phyloP scores from a whole-genome alignment of 257 asterid species.

The Fraxinus cuspidata region DNA sequence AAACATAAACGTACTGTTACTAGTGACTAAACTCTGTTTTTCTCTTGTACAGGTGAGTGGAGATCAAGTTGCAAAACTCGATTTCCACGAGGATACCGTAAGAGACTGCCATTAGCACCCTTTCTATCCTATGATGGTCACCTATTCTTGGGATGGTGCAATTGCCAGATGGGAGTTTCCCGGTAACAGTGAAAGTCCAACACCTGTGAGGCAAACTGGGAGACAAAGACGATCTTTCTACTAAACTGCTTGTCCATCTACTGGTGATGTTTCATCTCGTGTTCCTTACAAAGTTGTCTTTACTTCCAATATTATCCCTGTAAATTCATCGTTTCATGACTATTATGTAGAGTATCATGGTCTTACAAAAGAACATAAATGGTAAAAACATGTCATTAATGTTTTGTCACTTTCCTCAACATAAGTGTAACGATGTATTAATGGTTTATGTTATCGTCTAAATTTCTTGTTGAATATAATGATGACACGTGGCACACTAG shows the following conservation, averaged over 20 bases:
- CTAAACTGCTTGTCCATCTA: conserved; percentile 18
- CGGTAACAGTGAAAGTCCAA: conserved; percentile 34
- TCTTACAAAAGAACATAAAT: too few species aligned
- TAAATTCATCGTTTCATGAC: not conserved
- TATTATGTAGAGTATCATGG: too few species aligned
- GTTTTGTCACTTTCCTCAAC: too few species aligned
- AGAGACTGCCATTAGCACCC: conserved; percentile 99
- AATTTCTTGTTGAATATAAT: too few species aligned
- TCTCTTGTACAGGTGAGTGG: conserved; percentile 57
- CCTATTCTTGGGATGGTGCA: conserved; percentile 87
- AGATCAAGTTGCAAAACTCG: conserved; percentile 60
- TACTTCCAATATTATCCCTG: not conserved
- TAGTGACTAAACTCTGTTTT: not conserved
- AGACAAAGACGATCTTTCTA: conserved; percentile 41
- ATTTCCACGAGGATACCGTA: conserved; percentile 71
- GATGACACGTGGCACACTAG: not conserved
- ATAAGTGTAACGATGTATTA: too few species aligned
- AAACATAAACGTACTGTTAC: not conserved
- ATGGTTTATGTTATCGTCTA: not conserved
- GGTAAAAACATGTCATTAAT: too few species aligned
- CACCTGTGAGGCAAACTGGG: conserved; percentile 35
- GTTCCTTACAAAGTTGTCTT: not conserved
- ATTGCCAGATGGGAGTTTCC: conserved; percentile 88
- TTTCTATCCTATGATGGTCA: conserved; percentile 66
- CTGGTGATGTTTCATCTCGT: not conserved